Percentiles rank a stretch among this genome's conserved stretches.
phyloP scores from a whole-genome alignment of 306 rosid genomes.

The Inga leiocalycina region DNA sequence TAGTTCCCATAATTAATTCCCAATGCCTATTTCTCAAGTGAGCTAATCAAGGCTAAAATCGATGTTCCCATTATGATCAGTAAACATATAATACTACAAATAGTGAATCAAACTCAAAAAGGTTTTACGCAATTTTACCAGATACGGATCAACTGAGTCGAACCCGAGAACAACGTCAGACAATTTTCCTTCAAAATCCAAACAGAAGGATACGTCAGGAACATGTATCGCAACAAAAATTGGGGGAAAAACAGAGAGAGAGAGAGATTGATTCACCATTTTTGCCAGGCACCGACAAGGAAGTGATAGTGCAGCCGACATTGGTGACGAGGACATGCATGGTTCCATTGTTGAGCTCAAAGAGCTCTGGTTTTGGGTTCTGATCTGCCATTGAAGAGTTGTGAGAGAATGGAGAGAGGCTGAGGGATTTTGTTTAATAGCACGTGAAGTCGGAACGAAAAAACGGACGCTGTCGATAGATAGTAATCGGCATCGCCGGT shows the following conservation, averaged over 20 bases:
- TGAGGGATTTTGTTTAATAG: not conserved
- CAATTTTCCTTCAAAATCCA: slow-evolving; percentile 57
- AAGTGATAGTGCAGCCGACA: slow-evolving; percentile 90
- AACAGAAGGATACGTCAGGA: slow-evolving; percentile 13
- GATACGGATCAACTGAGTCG: slow-evolving; percentile 79
- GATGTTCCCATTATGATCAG: slow-evolving; percentile 13
- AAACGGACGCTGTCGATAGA: not conserved
- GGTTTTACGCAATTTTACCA: slow-evolving; percentile 44
- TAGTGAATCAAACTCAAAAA: slow-evolving; percentile 7
- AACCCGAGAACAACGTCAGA: slow-evolving; percentile 96
- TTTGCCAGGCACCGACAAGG: slow-evolving; percentile 79
- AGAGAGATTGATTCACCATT: slow-evolving; percentile 47
- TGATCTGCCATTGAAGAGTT: slow-evolving; percentile 72
- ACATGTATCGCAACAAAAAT: not conserved
- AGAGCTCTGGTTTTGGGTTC: slow-evolving; percentile 65
- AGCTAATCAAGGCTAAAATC: slow-evolving; percentile 18
- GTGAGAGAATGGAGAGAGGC: not conserved
- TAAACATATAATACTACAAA: not conserved
- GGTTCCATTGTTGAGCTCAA: slow-evolving; percentile 87
- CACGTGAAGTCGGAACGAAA: not conserved
- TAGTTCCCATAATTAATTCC: not conserved
- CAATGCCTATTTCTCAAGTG: slow-evolving; percentile 13
- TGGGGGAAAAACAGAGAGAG: not conserved
- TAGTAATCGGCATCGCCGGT: not conserved
- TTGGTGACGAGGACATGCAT: slow-evolving; percentile 68